These are phyloP conservation scores for Fereydounia khargensis DNA, from an alignment of 1,284 basidiomycete species.

Conservation along the genomic window DNA sequence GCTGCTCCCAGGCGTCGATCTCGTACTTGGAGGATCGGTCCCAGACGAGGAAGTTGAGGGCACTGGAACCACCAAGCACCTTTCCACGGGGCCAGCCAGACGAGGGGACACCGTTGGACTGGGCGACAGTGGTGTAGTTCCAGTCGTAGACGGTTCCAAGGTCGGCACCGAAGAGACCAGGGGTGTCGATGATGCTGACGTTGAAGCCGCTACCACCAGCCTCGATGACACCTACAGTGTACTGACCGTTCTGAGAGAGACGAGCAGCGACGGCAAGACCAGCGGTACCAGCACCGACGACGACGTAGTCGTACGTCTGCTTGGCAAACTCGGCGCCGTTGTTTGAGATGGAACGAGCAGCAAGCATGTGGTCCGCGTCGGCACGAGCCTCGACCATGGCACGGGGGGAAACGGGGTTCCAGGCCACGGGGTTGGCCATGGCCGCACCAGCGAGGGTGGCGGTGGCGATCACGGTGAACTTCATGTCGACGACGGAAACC, in stretches of 20 bases:
- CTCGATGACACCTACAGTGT: slow-evolving; percentile 49
- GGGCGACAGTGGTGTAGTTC: slow-evolving; percentile 42
- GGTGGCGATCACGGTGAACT: slow-evolving; percentile 25
- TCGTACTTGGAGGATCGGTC: slow-evolving; percentile 52
- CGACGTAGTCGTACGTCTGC: slow-evolving; percentile 52
- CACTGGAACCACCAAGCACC: slow-evolving; percentile 54
- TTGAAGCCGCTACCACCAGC: slow-evolving; percentile 35
- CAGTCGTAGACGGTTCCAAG: slow-evolving; percentile 38
- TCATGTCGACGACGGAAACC: slow-evolving; percentile 22
- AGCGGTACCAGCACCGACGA: slow-evolving; percentile 64
- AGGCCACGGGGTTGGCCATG: slow-evolving; percentile 29
- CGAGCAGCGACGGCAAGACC: slow-evolving; percentile 41
- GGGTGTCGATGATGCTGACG: slow-evolving; percentile 39
- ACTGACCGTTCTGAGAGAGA: slow-evolving; percentile 41
- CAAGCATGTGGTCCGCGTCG: slow-evolving; percentile 14
- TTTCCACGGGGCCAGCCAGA: slow-evolving; percentile 49
- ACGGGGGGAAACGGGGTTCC: slow-evolving; percentile 27
- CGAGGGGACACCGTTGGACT: slow-evolving; percentile 22
- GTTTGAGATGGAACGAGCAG: slow-evolving; percentile 26
- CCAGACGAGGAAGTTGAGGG: slow-evolving; percentile 58
- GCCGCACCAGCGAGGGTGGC: slow-evolving; percentile 16
- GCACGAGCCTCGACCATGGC: slow-evolving; percentile 24
- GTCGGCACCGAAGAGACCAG: slow-evolving; percentile 43
- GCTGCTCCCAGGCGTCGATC: slow-evolving; percentile 51
- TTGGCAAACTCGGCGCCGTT: slow-evolving; percentile 16